Conservation (phyloP, 129 eudicot species). For the Artemisia annua region DNA sequence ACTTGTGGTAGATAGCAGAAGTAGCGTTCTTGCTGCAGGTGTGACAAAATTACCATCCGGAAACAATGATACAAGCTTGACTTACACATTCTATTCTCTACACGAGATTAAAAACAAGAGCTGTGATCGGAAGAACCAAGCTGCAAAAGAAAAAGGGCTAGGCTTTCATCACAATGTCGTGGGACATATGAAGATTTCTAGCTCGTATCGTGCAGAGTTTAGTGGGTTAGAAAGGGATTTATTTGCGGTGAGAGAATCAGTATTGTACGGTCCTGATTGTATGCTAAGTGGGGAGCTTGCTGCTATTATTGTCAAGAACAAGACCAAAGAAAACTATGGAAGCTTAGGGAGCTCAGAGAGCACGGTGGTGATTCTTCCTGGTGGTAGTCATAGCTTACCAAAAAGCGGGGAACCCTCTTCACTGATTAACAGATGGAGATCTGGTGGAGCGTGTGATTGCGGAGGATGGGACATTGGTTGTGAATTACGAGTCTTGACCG, state of each 20-base stretch:
- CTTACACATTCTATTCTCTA: conserved; percentile 58
- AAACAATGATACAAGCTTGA: conserved; percentile 55
- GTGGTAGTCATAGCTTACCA: conserved; percentile 72
- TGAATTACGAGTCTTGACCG: conserved; percentile 50
- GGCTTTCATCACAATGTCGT: conserved; percentile 47
- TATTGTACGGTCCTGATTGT: conserved; percentile 55
- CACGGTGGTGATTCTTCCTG: conserved; percentile 67
- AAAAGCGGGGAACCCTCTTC: conserved; percentile 57
- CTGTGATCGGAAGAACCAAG: conserved; percentile 60
- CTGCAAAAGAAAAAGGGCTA: conserved; percentile 41
- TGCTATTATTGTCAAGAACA: conserved; percentile 50
- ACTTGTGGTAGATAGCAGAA: conserved; percentile 48
- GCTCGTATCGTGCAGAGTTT: conserved; percentile 38
- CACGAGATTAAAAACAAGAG: conserved; percentile 54
- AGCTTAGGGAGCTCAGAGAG: conserved; percentile 31
- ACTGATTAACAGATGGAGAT: conserved; percentile 62
- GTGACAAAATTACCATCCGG: conserved; percentile 51
- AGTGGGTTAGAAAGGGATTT: conserved; percentile 39
- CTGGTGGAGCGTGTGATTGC: conserved; percentile 88
- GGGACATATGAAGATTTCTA: conserved; percentile 73
- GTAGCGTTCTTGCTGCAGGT: conserved; percentile 56
- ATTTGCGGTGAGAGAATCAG: conserved; percentile 54
- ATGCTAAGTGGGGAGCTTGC: conserved; percentile 53
- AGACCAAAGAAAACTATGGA: conserved; percentile 26
- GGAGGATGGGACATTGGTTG: conserved; percentile 99